These are phyloP conservation scores for Lactifluus volemus DNA, from an alignment of 768 basidiomycete genomes.

Conservation along the genomic window DNA sequence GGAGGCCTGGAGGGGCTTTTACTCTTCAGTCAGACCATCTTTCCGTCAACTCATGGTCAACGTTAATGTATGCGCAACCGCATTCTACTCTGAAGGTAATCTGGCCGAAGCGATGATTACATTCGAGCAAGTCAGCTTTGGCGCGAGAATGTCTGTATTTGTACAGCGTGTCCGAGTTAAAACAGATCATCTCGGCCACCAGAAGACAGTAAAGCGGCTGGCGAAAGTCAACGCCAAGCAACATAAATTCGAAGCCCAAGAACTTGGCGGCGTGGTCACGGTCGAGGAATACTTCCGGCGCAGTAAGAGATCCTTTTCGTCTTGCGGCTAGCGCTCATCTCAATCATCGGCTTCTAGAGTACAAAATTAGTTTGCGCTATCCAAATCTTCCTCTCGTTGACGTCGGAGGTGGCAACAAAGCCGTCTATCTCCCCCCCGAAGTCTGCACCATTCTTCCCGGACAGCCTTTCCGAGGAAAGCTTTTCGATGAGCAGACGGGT, in stretches of 20 bases:
- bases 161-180: constrained; percentile 57
- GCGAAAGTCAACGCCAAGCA: constrained; percentile 33
- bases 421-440: constrained; percentile 38
- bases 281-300: constrained; percentile 41
- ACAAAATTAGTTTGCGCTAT: constrained; percentile 30
- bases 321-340: background rate
- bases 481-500: constrained; percentile 45
- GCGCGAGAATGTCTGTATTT: constrained; percentile 52
- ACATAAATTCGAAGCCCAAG: constrained; percentile 34
- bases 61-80: constrained; percentile 46
- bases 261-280: constrained; percentile 31
- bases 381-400: constrained; percentile 39
- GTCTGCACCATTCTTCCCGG: constrained; percentile 39
- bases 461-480: constrained; percentile 40
- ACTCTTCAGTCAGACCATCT: constrained; percentile 33
- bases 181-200: constrained; percentile 65
- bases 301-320: constrained; percentile 28
- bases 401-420: constrained; percentile 35
- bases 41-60: constrained; percentile 43
- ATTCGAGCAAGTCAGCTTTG: constrained; percentile 43
- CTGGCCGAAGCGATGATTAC: constrained; percentile 35
- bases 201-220: constrained; percentile 58
- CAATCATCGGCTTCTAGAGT: constrained; percentile 28
- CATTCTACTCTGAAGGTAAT: constrained; percentile 37
- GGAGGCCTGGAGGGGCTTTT: constrained; percentile 49